A percentile compares a stretch with the other conserved stretches of the same genome.
These are phyloP conservation scores for Limonium bicolor DNA, from an alignment of 148 eudicot genomes.

Conservation along the genomic window DNA sequence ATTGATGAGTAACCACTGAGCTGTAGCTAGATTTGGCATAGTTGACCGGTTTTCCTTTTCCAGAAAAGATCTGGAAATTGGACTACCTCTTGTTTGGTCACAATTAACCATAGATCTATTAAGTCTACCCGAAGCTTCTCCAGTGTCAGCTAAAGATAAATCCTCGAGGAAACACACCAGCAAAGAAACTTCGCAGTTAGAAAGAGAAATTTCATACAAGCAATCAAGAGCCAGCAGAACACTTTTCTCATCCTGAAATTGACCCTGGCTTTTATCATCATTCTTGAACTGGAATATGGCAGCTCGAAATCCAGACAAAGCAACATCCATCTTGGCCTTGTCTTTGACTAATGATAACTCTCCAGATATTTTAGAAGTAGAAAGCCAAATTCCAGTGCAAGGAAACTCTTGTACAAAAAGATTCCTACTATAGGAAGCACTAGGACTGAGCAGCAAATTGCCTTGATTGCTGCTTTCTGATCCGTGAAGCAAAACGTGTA, in stretches of 20 bases:
- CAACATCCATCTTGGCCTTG: constrained; percentile 26
- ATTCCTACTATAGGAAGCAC: constrained; percentile 16
- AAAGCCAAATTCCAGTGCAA: constrained; percentile 40
- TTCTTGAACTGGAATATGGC: constrained; percentile 21
- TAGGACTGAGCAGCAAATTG: constrained; percentile 10
- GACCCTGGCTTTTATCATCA: constrained; percentile 23
- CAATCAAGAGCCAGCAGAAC: constrained; percentile 25
- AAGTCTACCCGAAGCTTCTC: constrained; percentile 14
- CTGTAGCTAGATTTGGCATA: constrained; percentile 13
- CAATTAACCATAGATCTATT: constrained; percentile 9
- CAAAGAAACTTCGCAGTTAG: constrained; percentile 29
- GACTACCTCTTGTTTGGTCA: constrained; percentile 9
- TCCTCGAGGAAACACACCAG: constrained; percentile 19
- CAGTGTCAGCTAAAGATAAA: constrained; percentile 11
- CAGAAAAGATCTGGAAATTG: constrained; percentile 7
- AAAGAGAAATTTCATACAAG: constrained; percentile 49
- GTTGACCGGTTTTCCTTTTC: constrained; percentile 8
- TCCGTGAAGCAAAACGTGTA: constrained; percentile 37
- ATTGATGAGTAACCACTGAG: constrained; percentile 24
- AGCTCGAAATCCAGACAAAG: constrained; percentile 24
- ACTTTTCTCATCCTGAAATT: constrained; percentile 19
- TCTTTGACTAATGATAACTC: constrained; percentile 23
- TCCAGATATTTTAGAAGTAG: constrained; percentile 18
- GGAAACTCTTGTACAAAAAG: constrained; percentile 24
- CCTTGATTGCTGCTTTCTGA: constrained; percentile 24